Base-by-base conservation (phyloP, 768 basidiomycete species). In the Collybiopsis luxurians region DNA sequence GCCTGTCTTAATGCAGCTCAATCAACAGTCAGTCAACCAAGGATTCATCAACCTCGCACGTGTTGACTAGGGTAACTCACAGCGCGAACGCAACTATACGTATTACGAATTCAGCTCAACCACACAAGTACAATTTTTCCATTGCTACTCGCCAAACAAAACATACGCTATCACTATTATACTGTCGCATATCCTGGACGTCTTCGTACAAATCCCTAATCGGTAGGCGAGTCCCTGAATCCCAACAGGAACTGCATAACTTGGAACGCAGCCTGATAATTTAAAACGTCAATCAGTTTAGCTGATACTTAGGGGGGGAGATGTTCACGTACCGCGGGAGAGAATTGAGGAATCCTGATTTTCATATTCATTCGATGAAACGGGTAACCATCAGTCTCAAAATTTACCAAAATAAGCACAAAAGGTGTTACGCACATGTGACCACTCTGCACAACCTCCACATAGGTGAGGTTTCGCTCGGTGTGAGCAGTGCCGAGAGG, bases 181-280 rank as follows among this genome's bases (percentile, higher is more conserved):
- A n/a, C n/a, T n/a, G n/a, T n/a, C n/a, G n/a, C n/a, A n/a, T n/a
- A n/a, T n/a, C n/a, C n/a, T n/a, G n/a, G n/a, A n/a, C n/a, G n/a
- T n/a, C n/a, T n/a, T n/a, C n/a, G n/a, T n/a, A n/a, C n/a, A n/a
- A n/a, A n/a, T n/a, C 23, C 12, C 24, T 42, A 53, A 42, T 53
- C 51, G 5, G 51, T 40, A 15, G 81, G 82, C 1, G 63, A 78
- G 1, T 68, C 66, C 58, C 86, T 79, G 68, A 83, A 79, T 6
- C 87, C 86, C 81, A 89, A 75, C 60, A 89, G 63, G 62, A 77
- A 87, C 60, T 84, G 72, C 85, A 89, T 86, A 55, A 75, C 82
- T 63, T 88, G 86, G 71, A 86, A 84, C 0, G 84, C 79, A 51
- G 88, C 84, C 84, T 86, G 17, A 43, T 19, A 36, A 42, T 23